Percentiles rank a stretch among this genome's conserved stretches.
Conservation (phyloP, 768 basidiomycete species). For the Podaxis sp. region DNA sequence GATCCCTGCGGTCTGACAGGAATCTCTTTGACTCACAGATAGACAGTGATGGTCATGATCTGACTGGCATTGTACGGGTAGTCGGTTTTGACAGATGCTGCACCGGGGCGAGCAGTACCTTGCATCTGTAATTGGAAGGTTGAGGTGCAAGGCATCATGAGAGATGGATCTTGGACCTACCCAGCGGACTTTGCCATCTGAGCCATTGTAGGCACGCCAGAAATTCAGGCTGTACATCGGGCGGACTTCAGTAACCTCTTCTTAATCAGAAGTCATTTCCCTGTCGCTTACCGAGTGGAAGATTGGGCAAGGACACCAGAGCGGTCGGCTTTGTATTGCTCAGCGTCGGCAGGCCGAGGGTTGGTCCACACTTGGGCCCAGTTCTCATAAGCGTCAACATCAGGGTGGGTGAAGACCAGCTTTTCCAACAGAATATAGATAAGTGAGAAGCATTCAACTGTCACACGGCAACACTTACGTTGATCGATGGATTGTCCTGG, state of each 20-base stretch:
- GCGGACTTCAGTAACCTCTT: background rate
- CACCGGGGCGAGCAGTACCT: slow-evolving; percentile 66
- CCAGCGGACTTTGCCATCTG: slow-evolving; percentile 48
- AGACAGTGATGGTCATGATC: slow-evolving; percentile 63
- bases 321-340: slow-evolving; percentile 49
- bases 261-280: no score
- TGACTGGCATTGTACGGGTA: slow-evolving; percentile 54
- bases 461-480: slow-evolving; percentile 35
- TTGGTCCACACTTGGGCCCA: slow-evolving; percentile 57
- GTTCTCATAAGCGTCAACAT: slow-evolving; percentile 62
- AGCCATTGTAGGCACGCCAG: slow-evolving; percentile 53
- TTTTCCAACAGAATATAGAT: background rate
- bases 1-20: background rate
- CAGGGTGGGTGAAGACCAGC: slow-evolving; percentile 67
- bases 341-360: slow-evolving; percentile 55
- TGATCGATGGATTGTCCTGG: slow-evolving; percentile 61
- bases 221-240: slow-evolving; percentile 39
- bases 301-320: slow-evolving; percentile 58
- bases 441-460: background rate
- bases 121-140: slow-evolving; percentile 40
- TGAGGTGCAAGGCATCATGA: background rate
- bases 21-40: slow-evolving; percentile 38
- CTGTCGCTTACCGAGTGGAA: slow-evolving; percentile 45
- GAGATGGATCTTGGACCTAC: slow-evolving; percentile 27
- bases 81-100: slow-evolving; percentile 46